Conservation (phyloP, 2,329 filamentous ascomycete species). For the Aspergillus jensenii region DNA sequence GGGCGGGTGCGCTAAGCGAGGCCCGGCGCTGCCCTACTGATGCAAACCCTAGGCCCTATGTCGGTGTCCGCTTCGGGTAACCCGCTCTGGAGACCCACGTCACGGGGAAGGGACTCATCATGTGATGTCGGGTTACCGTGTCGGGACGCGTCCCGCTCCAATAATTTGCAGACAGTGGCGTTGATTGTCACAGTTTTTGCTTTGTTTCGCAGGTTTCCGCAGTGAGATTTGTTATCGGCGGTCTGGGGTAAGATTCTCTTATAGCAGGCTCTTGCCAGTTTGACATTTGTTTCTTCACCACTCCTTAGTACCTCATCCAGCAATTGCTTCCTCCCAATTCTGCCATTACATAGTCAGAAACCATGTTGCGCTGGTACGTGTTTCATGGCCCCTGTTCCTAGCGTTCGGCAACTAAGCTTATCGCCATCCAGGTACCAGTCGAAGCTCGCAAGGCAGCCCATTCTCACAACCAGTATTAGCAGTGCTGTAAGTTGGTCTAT, state of each 20-base stretch:
- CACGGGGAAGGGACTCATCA: slow-evolving; percentile 14
- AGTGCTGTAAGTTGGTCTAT: slow-evolving; percentile 61
- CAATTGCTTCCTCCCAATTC: background rate
- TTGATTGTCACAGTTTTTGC: slow-evolving; percentile 16
- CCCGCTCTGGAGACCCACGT: slow-evolving; percentile 8
- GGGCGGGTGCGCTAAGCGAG: slow-evolving; percentile 39
- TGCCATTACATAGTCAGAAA: slow-evolving; percentile 2
- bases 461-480: slow-evolving; percentile 87
- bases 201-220: slow-evolving; percentile 13
- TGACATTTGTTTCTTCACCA: slow-evolving; percentile 1
- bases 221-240: slow-evolving; percentile 19
- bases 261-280: slow-evolving; percentile 12
- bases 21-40: slow-evolving; percentile 19
- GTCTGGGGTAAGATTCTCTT: slow-evolving; percentile 16
- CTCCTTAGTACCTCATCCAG: background rate
- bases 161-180: slow-evolving; percentile 15
- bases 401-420: slow-evolving; percentile 15
- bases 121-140: slow-evolving; percentile 16
- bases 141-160: slow-evolving; percentile 15
- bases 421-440: slow-evolving; percentile 71
- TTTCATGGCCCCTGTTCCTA: background rate
- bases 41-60: slow-evolving; percentile 32
- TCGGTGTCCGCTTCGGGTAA: slow-evolving; percentile 13
- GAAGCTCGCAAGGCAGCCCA: slow-evolving; percentile 73
- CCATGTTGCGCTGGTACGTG: slow-evolving; percentile 41